These are phyloP conservation scores for Phytophthora ohioensis DNA, from an alignment of 352 stramenopile genomes.

Conservation along the genomic window DNA sequence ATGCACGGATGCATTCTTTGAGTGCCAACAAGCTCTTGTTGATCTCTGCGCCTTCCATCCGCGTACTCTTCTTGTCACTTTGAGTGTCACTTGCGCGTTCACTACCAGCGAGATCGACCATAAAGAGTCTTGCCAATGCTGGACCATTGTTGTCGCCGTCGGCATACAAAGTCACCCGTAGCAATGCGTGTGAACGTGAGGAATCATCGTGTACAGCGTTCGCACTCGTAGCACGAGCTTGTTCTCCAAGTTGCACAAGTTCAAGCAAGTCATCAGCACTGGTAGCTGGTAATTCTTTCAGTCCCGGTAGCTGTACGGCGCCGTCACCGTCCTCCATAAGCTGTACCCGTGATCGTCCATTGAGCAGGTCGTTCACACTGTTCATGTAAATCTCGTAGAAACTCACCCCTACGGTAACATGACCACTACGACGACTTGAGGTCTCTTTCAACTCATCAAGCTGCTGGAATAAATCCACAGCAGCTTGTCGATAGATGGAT, in stretches of 20 bases:
- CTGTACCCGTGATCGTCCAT: conserved; percentile 87
- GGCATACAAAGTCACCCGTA: conserved; percentile 81
- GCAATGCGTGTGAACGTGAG: conserved; percentile 93
- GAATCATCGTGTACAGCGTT: conserved; percentile 96
- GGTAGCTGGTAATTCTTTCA: conserved; percentile 87
- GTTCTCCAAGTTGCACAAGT: conserved; percentile 90
- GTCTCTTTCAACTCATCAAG: conserved; percentile 34
- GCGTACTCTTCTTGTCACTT: conserved; percentile 87
- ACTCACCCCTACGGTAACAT: conserved; percentile 85
- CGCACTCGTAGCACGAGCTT: conserved; percentile 93
- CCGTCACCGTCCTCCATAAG: conserved; percentile 94
- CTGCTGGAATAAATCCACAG: conserved; percentile 65
- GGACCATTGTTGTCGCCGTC: conserved; percentile 20
- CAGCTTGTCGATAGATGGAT: conserved; percentile 71
- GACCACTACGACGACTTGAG: conserved; percentile 20
- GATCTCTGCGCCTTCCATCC: conserved; percentile 97
- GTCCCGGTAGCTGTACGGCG: conserved; percentile 92
- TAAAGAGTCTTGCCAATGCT: conserved; percentile 59
- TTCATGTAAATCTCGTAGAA: conserved; percentile 99
- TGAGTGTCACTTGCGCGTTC: conserved; percentile 95
- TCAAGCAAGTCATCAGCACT: conserved; percentile 89
- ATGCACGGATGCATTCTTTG: conserved; percentile 97
- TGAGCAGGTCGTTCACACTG: conserved; percentile 95
- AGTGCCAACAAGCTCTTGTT: conserved; percentile 97
- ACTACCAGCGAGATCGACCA: conserved; percentile 95